A percentile compares a stretch with the other conserved stretches of the same genome.
phyloP scores from a whole-genome alignment of 2,329 filamentous ascomycete genomes.

The Fusarium falciforme region DNA sequence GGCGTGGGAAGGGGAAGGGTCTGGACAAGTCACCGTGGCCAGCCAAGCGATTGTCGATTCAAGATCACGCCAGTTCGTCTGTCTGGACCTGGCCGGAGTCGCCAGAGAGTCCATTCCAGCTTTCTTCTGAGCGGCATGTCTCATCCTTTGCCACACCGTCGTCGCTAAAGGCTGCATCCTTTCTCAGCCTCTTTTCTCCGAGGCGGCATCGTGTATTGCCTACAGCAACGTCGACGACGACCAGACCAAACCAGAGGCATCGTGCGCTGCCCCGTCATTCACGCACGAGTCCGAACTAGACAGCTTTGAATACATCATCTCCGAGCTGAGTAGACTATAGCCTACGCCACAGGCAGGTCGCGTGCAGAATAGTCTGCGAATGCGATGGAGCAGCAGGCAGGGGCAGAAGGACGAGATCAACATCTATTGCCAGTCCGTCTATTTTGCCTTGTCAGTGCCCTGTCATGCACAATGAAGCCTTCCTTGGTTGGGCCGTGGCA shows the following conservation, averaged over 20 bases:
- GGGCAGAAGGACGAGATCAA: constrained; percentile 3
- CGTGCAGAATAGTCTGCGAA: constrained; percentile 7
- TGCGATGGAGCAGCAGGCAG: constrained; percentile 13
- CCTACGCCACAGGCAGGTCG: constrained; percentile 12
- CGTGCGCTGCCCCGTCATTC: neutral
- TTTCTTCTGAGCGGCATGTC: constrained; percentile 18
- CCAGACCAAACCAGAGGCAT: neutral
- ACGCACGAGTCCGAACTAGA: neutral
- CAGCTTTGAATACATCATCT: neutral
- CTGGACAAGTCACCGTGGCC: constrained; percentile 10
- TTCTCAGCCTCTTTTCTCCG: neutral
- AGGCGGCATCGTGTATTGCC: neutral
- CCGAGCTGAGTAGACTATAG: neutral
- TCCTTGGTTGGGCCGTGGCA: constrained; percentile 14
- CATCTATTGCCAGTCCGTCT: constrained; percentile 13
- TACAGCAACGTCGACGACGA: neutral
- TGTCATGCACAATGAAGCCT: constrained; percentile 13
- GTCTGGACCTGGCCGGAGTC: constrained; percentile 19
- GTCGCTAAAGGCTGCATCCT: constrained; percentile 1
- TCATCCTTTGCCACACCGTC: constrained; percentile 9
- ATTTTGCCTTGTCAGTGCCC: constrained; percentile 16
- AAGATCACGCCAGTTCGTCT: constrained; percentile 25
- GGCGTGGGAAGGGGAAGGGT: constrained; percentile 11
- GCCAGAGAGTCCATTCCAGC: constrained; percentile 7
- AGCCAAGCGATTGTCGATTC: constrained; percentile 11